Evolutionary conservation across 169 alveolate genomes (phyloP).

Genomic region (Plasmodium gallinaceum): DNA sequence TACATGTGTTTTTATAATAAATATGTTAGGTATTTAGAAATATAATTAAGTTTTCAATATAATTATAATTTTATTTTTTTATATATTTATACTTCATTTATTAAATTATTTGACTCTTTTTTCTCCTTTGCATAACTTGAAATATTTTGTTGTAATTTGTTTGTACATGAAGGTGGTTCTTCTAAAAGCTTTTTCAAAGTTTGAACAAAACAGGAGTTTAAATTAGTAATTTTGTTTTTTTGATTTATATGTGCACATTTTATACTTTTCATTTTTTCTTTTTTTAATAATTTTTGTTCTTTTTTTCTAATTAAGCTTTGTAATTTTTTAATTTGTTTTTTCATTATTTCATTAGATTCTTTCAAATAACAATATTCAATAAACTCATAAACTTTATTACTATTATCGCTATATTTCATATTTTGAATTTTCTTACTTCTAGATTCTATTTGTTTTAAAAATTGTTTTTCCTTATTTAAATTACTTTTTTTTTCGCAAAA

Average conservation of each 20-base stretch:
- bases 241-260: conserved; percentile 2
- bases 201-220: conserved; percentile 24
- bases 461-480: conserved; percentile 50
- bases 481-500: conserved; percentile 69
- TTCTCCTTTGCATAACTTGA: too few species aligned
- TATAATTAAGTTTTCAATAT: too few species aligned
- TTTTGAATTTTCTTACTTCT: conserved; percentile 42
- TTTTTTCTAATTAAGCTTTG: conserved; percentile 47
- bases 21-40: too few species aligned
- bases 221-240: conserved; percentile 21
- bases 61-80: too few species aligned
- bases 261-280: conserved; percentile 25
- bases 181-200: conserved; percentile 31
- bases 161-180: neutral
- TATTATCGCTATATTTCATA: neutral
- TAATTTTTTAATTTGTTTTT: conserved; percentile 44
- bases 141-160: neutral
- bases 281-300: conserved; percentile 8
- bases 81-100: too few species aligned
- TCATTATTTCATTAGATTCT: conserved; percentile 39
- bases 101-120: too few species aligned
- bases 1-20: too few species aligned
- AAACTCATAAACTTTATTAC: conserved; percentile 23
- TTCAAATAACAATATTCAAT: conserved; percentile 40
- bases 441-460: conserved; percentile 32